Percentiles rank a stretch among this genome's conserved stretches.
These are phyloP conservation scores for Fusarium irregulare DNA, from an alignment of 2,329 filamentous ascomycete genomes.

Conservation along the genomic window DNA sequence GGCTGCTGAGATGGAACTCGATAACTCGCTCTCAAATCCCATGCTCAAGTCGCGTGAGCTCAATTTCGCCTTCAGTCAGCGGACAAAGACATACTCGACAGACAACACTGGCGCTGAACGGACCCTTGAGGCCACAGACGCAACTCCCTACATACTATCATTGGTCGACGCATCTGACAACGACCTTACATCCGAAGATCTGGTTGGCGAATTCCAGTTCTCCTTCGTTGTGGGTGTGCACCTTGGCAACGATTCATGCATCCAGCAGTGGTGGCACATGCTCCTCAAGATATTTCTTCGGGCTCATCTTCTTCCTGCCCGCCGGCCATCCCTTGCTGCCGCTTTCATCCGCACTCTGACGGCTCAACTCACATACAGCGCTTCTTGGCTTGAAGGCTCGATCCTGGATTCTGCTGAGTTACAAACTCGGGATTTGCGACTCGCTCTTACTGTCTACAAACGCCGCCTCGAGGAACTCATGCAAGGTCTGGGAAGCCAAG, in stretches of 20 bases:
- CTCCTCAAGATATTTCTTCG: constrained; percentile 63
- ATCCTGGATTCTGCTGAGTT: constrained; percentile 53
- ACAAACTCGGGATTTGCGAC: constrained; percentile 54
- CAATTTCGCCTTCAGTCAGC: constrained; percentile 60
- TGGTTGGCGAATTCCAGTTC: constrained; percentile 71
- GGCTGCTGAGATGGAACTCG: constrained; percentile 54
- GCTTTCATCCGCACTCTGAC: constrained; percentile 63
- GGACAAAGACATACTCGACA: constrained; percentile 56
- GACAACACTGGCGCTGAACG: constrained; percentile 52
- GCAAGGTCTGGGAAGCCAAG: constrained; percentile 48
- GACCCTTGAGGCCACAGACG: constrained; percentile 60
- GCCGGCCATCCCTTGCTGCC: constrained; percentile 58
- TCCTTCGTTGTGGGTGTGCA: constrained; percentile 68
- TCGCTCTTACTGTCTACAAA: constrained; percentile 66
- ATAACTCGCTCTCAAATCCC: constrained; percentile 51
- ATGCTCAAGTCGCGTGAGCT: constrained; percentile 56
- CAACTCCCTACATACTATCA: constrained; percentile 59
- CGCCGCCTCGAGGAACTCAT: constrained; percentile 62
- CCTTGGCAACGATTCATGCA: constrained; percentile 68
- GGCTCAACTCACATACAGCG: constrained; percentile 66
- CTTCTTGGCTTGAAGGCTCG: constrained; percentile 60
- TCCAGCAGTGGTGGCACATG: constrained; percentile 72
- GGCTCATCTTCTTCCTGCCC: constrained; percentile 58
- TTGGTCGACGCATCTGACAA: constrained; percentile 50
- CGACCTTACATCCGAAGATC: constrained; percentile 52